A percentile compares a stretch with the other conserved stretches of the same genome.
Evolutionary conservation across 2,329 filamentous ascomycete species (phyloP).

Genomic region (Pseudocercospora vitis): DNA sequence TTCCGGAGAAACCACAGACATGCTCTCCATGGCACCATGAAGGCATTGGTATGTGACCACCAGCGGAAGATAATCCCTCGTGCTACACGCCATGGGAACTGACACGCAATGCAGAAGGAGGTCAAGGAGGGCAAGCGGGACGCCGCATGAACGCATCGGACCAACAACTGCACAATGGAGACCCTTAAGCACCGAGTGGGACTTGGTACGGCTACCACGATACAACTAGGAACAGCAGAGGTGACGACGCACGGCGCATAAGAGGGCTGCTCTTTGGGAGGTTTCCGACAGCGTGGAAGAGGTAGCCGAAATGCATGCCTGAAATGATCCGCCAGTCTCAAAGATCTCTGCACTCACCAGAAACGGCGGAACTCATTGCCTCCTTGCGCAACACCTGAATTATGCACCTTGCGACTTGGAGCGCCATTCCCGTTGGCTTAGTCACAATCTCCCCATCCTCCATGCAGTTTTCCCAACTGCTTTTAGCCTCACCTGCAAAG

Average conservation of each 20-base stretch:
- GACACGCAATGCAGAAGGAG: slow-evolving; percentile 72
- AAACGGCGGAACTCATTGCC: too few species aligned
- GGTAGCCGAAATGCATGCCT: slow-evolving; percentile 31
- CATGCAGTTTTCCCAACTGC: slow-evolving; percentile 8
- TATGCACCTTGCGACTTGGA: too few species aligned
- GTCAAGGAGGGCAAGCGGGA: slow-evolving; percentile 94
- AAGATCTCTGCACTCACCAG: slow-evolving; percentile 13
- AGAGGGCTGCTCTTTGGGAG: slow-evolving; percentile 17
- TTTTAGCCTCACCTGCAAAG: neutral
- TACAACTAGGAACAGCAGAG: slow-evolving; percentile 15
- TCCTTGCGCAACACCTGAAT: too few species aligned
- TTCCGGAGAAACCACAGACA: slow-evolving; percentile 99
- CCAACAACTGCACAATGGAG: slow-evolving; percentile 9
- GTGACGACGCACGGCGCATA: slow-evolving; percentile 22
- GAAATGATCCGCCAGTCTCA: slow-evolving; percentile 17
- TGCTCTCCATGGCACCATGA: slow-evolving; percentile 98
- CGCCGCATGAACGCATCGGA: slow-evolving; percentile 62
- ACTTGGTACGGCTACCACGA: slow-evolving; percentile 20
- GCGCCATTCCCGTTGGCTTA: too few species aligned
- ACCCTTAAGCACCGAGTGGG: slow-evolving; percentile 23
- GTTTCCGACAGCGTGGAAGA: slow-evolving; percentile 3
- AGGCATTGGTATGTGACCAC: slow-evolving; percentile 78
- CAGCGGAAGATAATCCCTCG: neutral
- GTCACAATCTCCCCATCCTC: slow-evolving; percentile 1
- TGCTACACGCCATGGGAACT: slow-evolving; percentile 27